Evolutionary conservation across 1,284 basidiomycete genomes (phyloP), one percentile per base, ranked within the genome.

Genomic region (Papiliotrema terrestris): DNA sequence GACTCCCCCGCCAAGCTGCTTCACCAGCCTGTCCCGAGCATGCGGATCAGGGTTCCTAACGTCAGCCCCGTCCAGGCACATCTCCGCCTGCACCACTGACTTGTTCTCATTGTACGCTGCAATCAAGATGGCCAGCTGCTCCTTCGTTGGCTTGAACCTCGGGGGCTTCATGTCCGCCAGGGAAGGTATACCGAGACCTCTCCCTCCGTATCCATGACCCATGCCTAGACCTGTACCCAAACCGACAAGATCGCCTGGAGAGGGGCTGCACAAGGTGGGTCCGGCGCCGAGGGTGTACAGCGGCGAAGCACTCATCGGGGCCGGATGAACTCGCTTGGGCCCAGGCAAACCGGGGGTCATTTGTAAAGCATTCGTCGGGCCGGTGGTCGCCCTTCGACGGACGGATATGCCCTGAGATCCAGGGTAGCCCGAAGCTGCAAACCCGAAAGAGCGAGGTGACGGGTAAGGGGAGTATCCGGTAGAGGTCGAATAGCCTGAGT

Each of bases 121-220:
- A 45, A 71, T 56, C 19, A 72, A 52, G 17, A 72, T 60, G 1
- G 61, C 67, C 23, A 67, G 52, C 49, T 71, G 67, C 36, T 67
- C 65, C 39, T 62, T 64, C 8, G 66, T 68, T 8, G 70, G 70
- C 47, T 63, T 71, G 60, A 72, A 72, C 11, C 70, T 54, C 11
- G 68, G 55, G 5, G 61, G 52, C 42, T 71, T 71, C 5, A 19
- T 26, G 23, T 37, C 26, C 20, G 8, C 38, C 29, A 26, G 25
- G 32, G 45, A 35, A 48, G 45, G 45, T 6, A 32, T 25, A 35
- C 23, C n/a, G 25, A 48, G 6, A 5, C 29, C 25, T 32, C 11
- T 29, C 15, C 13, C 39, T 41, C 29, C 6, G 15, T 41, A 22
- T 8, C 17, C 17, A 22, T 5, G 6, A 41, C 39, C 15, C 6